These are phyloP conservation scores for Hirsutella rhossiliensis DNA, from an alignment of 2,329 filamentous ascomycete species.

Conservation along the genomic window DNA sequence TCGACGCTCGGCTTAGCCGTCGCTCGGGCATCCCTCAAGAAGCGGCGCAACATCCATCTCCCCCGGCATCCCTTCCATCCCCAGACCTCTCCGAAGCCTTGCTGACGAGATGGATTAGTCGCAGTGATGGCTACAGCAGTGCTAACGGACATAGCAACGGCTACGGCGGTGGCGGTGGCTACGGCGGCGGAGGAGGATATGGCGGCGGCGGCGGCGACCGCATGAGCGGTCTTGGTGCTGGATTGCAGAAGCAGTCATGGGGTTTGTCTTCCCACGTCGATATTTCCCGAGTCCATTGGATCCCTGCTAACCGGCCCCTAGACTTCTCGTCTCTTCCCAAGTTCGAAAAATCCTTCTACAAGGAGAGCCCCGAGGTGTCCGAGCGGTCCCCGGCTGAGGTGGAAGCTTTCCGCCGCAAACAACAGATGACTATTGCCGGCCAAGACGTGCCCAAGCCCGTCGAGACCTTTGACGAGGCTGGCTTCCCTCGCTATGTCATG, in stretches of 20 bases:
- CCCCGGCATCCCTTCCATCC: neutral
- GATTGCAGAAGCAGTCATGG: conserved; percentile 81
- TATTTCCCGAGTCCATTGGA: neutral
- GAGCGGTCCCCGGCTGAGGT: conserved; percentile 68
- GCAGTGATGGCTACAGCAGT: neutral
- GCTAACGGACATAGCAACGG: conserved; percentile 16
- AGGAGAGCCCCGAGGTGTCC: conserved; percentile 74
- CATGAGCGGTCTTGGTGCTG: conserved; percentile 83
- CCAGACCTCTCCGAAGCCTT: neutral
- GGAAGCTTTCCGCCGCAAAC: conserved; percentile 73
- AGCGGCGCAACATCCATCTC: neutral
- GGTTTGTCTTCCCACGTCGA: conserved; percentile 43
- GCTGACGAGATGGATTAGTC: neutral
- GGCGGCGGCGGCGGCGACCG: conserved; percentile 69
- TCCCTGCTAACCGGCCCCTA: conserved; percentile 24
- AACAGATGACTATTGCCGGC: conserved; percentile 76
- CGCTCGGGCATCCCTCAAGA: neutral
- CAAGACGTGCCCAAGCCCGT: conserved; percentile 81
- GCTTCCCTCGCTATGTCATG: conserved; percentile 94
- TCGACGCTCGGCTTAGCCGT: too few species aligned
- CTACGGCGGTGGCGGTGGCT: conserved; percentile 19
- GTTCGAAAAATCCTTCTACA: conserved; percentile 99
- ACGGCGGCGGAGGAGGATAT: conserved; percentile 23
- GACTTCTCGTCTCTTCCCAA: conserved; percentile 74
- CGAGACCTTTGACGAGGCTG: conserved; percentile 93